Conservation (phyloP, 306 rosid genomes). For the Herpetospermum pedunculosum region DNA sequence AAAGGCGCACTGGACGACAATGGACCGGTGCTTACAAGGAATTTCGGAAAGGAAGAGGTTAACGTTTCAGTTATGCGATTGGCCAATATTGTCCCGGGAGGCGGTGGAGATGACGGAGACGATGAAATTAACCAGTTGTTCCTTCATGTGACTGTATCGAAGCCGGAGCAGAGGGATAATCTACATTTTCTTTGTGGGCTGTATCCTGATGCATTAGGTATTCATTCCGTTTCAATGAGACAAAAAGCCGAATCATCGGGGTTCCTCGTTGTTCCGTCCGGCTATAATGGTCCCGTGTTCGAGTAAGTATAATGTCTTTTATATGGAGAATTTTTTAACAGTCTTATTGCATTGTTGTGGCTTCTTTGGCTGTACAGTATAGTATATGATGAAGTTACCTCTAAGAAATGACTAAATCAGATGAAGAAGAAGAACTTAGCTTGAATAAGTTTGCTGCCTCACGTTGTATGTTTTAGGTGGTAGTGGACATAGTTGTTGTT, state of each 20-base stretch:
- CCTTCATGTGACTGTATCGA: constrained; percentile 62
- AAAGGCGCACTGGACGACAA: constrained; percentile 60
- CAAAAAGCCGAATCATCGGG: constrained; percentile 28
- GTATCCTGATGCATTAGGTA: constrained; percentile 82
- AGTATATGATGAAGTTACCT: no score
- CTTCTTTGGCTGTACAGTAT: not conserved
- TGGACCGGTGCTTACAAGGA: constrained; percentile 60
- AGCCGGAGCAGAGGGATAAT: constrained; percentile 44
- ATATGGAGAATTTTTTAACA: not conserved
- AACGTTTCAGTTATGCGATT: constrained; percentile 57
- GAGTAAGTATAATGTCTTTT: constrained; percentile 29
- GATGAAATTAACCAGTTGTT: constrained; percentile 58
- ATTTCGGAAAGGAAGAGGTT: constrained; percentile 54
- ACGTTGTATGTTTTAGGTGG: not conserved
- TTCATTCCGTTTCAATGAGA: constrained; percentile 83
- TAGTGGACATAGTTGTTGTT: no score
- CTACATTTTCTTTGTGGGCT: constrained; percentile 65
- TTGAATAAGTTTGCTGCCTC: not conserved
- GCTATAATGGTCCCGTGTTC: constrained; percentile 58
- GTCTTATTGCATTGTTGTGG: not conserved
- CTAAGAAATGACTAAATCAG: no score
- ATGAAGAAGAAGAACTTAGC: no score
- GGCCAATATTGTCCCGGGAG: constrained; percentile 23
- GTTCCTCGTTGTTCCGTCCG: constrained; percentile 26
- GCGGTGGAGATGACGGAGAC: constrained; percentile 23